Evolutionary conservation across 352 stramenopile species (phyloP), one percentile per base, ranked within the genome.

Genomic region (Chrysophaeum taylorii): DNA sequence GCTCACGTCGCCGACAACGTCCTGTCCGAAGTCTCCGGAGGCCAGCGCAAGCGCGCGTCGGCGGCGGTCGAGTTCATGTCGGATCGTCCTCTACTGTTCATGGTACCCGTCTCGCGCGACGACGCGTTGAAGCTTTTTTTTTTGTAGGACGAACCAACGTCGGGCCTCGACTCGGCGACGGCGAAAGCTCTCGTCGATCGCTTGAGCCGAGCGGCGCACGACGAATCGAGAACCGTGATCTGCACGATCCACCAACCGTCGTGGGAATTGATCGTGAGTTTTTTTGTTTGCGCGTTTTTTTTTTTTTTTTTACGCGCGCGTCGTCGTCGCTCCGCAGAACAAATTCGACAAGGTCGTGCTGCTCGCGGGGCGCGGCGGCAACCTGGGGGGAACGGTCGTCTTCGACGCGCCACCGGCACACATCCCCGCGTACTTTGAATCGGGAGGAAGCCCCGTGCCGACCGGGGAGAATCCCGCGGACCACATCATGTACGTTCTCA

Each of bases 41-140:
- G 87, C 66, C 83, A 94, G 74, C 83, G 85, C 29, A 86, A 87
- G 63, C 76, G 87, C 29, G 79, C 92, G 15, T 85, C 81, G 0
- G 92, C 93, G 66, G 86, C 82, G 54, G 82, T 89, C 0, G 84
- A 92, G 68, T 81, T 92, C n/a, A 83, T 89, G 25, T 45, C 80
- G 14, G 85, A 89, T 72, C 86, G 84, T 14, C 87, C 80, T 74
- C 77, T 91, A 48, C 50, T 92, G 38, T 88, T 92, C 70, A 60
- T 91, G 45, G n/a, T n/a, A n/a, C n/a, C n/a, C n/a, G n/a, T n/a
- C n/a, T n/a, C n/a, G n/a, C n/a, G n/a, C n/a, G n/a, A n/a, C n/a
- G n/a, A n/a, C n/a, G n/a, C n/a, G n/a, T n/a, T n/a, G n/a, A n/a
- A n/a, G n/a, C n/a, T n/a, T n/a, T n/a, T n/a, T n/a, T n/a, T n/a